Conservation (phyloP, 2,329 filamentous ascomycete genomes). For the Alternaria hordeiaustralica region DNA sequence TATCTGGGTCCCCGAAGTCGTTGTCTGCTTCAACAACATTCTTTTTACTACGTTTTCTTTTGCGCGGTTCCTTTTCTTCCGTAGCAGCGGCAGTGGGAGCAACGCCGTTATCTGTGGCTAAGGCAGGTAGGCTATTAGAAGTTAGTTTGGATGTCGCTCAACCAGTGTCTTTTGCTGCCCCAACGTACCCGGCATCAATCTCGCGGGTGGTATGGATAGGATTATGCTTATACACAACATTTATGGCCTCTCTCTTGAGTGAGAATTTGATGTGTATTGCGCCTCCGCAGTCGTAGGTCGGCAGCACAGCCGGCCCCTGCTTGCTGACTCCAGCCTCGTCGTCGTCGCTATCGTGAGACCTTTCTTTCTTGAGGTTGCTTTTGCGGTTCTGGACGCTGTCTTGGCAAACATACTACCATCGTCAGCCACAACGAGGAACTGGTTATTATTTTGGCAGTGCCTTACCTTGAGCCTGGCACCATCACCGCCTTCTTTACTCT, state of each 20-base stretch:
- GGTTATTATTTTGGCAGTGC: background rate
- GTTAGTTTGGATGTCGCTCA: background rate
- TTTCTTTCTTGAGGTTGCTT: constrained; percentile 31
- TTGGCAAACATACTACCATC: constrained; percentile 35
- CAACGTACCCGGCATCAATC: constrained; percentile 27
- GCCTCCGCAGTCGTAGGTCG: constrained; percentile 43
- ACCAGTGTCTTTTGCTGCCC: background rate
- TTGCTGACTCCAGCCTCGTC: constrained; percentile 5
- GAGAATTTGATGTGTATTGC: constrained; percentile 46
- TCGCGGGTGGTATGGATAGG: constrained; percentile 32
- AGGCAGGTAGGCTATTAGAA: constrained; percentile 7
- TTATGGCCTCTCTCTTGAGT: constrained; percentile 41
- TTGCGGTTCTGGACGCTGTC: constrained; percentile 44
- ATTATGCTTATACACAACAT: constrained; percentile 47
- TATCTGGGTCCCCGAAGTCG: constrained; percentile 16
- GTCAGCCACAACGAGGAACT: background rate
- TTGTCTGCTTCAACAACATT: constrained; percentile 18
- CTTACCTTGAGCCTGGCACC: constrained; percentile 34
- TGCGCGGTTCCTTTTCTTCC: constrained; percentile 17
- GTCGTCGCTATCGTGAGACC: constrained; percentile 17
- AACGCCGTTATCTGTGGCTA: constrained; percentile 5
- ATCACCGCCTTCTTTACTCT: constrained; percentile 37
- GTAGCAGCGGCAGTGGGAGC: constrained; percentile 4
- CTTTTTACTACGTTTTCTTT: constrained; percentile 29
- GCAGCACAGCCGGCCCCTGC: constrained; percentile 6